Evolutionary conservation across 1,284 basidiomycete species (phyloP).

Genomic region (Moesziomyces globuligerus): DNA sequence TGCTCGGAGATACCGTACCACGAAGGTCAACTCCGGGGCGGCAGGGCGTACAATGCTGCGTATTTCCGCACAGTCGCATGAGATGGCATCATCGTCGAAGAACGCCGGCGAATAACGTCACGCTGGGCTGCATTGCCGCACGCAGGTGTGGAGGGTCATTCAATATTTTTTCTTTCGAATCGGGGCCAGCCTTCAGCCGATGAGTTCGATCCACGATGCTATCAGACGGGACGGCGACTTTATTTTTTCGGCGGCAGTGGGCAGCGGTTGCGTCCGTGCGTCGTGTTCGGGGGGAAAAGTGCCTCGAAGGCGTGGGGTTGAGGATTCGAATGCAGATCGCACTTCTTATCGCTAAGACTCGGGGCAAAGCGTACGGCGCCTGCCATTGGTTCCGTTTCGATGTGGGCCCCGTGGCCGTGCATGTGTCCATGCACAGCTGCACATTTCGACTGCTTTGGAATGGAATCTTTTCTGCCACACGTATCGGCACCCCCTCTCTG

Average conservation of each 20-base stretch:
- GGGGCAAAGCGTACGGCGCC: not conserved
- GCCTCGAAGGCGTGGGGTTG: too few relatives aligned
- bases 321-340: not conserved
- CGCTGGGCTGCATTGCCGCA: not conserved
- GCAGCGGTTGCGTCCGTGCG: slow-evolving; percentile 7
- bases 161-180: too few relatives aligned
- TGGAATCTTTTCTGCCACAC: not conserved
- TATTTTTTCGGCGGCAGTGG: too few relatives aligned
- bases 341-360: not conserved
- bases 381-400: not conserved
- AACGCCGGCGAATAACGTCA: not conserved
- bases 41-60: too few relatives aligned
- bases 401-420: not conserved
- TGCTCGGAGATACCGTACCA: not conserved
- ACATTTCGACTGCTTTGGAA: not conserved
- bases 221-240: not conserved
- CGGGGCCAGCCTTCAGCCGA: too few relatives aligned
- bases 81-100: not conserved
- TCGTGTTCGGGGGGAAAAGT: not conserved
- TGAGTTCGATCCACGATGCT: not conserved
- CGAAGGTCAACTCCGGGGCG: too few relatives aligned
- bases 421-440: not conserved
- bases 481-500: too few relatives aligned
- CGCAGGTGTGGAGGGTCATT: not conserved
- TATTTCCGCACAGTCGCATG: not conserved